Conservation (phyloP, 2,329 filamentous ascomycete genomes). For the Chaetomiaceae sp. region DNA sequence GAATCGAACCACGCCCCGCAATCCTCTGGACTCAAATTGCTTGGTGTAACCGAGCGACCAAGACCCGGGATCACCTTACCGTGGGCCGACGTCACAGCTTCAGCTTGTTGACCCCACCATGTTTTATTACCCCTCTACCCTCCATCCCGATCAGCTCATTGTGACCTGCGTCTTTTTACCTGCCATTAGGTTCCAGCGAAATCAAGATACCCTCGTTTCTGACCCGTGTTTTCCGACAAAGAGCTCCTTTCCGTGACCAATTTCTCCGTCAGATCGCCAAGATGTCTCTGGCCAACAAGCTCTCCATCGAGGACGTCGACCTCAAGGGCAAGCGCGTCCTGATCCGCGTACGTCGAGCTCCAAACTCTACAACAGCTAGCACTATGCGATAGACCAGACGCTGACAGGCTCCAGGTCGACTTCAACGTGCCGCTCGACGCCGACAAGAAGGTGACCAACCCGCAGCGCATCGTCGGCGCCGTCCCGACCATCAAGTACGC, state of each 20-base stretch:
- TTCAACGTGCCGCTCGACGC: slow-evolving; percentile 98
- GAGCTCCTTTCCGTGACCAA: slow-evolving; percentile 9
- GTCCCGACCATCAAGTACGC: slow-evolving; percentile 94
- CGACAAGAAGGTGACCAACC: slow-evolving; percentile 94
- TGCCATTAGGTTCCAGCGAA: slow-evolving; percentile 7
- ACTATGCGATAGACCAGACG: not conserved
- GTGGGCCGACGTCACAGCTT: slow-evolving; percentile 26
- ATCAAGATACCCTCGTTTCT: slow-evolving; percentile 20
- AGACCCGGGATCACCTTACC: slow-evolving; percentile 25
- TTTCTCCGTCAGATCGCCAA: slow-evolving; percentile 33
- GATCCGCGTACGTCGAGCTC: slow-evolving; percentile 68
- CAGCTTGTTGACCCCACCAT: slow-evolving; percentile 24
- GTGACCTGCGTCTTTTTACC: slow-evolving; percentile 22
- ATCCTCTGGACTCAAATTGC: not conserved
- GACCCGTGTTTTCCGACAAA: not conserved
- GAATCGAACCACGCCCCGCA: not conserved
- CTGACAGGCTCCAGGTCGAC: slow-evolving; percentile 66
- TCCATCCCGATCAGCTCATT: slow-evolving; percentile 22
- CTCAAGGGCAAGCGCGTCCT: slow-evolving; percentile 97
- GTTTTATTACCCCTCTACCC: slow-evolving; percentile 24
- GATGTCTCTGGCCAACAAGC: slow-evolving; percentile 99
- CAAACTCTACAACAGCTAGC: not conserved
- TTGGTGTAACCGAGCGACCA: slow-evolving; percentile 8
- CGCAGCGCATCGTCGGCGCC: slow-evolving; percentile 95
- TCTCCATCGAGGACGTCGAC: slow-evolving; percentile 93